phyloP scores from a whole-genome alignment of 805 yeast species.

The Monosporozyma unispora region DNA sequence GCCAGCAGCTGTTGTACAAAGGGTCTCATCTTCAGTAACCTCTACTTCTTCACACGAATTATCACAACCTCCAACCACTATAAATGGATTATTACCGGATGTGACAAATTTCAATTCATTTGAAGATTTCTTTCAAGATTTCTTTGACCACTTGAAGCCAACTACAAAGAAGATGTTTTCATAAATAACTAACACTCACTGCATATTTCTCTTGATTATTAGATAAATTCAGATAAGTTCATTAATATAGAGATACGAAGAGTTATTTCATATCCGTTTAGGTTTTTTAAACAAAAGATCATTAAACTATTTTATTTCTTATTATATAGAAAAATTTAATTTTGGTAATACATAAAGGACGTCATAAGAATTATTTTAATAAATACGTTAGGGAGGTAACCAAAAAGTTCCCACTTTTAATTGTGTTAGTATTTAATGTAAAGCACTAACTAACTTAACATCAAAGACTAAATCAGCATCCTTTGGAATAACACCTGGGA shows the following conservation, averaged over 20 bases:
- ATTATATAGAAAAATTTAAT: background rate
- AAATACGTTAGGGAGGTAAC: too few relatives aligned
- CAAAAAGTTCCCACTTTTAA: too few relatives aligned
- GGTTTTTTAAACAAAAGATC: background rate
- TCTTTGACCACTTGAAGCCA: conserved; percentile 32
- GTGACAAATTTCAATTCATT: conserved; percentile 42
- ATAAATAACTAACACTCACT: too few relatives aligned
- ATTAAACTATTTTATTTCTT: background rate
- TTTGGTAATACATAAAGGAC: background rate
- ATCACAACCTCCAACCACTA: background rate
- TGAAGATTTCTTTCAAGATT: conserved; percentile 49
- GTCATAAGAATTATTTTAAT: background rate
- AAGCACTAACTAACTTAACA: conserved; percentile 21
- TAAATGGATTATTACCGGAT: conserved; percentile 31
- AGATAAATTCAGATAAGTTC: too few relatives aligned
- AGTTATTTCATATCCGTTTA: too few relatives aligned
- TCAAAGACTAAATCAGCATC: conserved; percentile 51
- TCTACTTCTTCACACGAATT: background rate
- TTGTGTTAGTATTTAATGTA: background rate
- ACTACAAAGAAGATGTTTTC: conserved; percentile 27
- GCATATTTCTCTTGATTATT: too few relatives aligned
- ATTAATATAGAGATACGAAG: too few relatives aligned
- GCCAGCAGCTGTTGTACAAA: background rate
- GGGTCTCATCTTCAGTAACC: background rate
- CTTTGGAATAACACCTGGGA: conserved; percentile 72